Base-by-base conservation (phyloP, 306 rosid genomes). In the Inga oerstediana region DNA sequence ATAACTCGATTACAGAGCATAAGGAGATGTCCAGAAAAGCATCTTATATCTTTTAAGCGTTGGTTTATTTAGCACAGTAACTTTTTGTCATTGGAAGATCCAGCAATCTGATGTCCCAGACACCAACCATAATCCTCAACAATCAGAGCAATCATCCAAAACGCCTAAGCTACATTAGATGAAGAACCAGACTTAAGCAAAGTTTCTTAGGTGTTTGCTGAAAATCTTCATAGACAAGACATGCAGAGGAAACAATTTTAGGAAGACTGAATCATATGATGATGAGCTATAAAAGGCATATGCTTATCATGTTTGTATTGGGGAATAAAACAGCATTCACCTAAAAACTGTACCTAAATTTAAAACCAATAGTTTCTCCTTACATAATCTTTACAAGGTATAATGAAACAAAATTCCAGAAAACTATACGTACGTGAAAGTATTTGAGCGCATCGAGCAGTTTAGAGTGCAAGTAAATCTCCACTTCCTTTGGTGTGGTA, bases 381-480 rank as follows among this genome's bases (percentile, higher is more conserved):
- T 6, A 30, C 5, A 64, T 27, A 64, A 64, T 30, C 6, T 30
- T 17, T 4, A 24, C 67, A 22, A 61, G 35, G 7, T 24, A 74
- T 70, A n/a, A 45, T 39, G 30, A 43, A 45, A 89, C 37, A 78
- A 66, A 74, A 79, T 16, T 78, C 11, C 10, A 41, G 34, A 66
- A 61, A 84, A 72, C 5, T 61, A 77, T 76, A 88, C 97, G 77
- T 92, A 96, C 98, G 17, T 78, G 83, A 83, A 86, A 93, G 83
- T 86, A 86, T 92, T 88, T 91, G 85, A 96, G 89, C 65, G 94
- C 90, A 83, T 93, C 94, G 11, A 96, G 90, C 72, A 96, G 79
- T 84, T 90, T 93, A 65, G 93, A 89, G 78, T 87, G 84, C 52
- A 95, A 88, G 87, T 85, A 92, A 72, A 77, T 85, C 59, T 87